Conservation (phyloP, 2,329 filamentous ascomycete genomes). For the Talaromyces amestolkiae region DNA sequence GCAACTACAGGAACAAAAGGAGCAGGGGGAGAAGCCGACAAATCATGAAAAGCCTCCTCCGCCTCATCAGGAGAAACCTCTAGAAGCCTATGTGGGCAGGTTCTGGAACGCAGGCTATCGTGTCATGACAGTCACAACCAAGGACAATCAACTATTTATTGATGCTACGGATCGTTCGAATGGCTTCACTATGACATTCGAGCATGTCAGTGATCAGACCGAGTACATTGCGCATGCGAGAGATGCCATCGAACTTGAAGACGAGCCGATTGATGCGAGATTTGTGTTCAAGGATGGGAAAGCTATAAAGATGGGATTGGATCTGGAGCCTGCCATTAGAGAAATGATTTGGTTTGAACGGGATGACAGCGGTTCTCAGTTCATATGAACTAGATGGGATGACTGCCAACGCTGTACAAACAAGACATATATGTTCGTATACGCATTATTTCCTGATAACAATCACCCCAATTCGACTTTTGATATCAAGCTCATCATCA, state of each 20-base stretch:
- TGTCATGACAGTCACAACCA: constrained; percentile 26
- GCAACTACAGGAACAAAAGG: background rate
- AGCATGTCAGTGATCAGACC: constrained; percentile 29
- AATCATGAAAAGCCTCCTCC: background rate
- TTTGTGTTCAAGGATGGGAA: background rate
- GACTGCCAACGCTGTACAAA: background rate
- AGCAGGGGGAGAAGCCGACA: background rate
- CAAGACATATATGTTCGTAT: background rate
- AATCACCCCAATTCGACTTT: background rate
- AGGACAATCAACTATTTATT: constrained; percentile 30
- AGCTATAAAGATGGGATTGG: constrained; percentile 8
- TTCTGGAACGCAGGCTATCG: constrained; percentile 25
- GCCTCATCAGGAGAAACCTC: background rate
- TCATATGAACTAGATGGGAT: background rate
- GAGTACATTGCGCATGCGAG: constrained; percentile 28
- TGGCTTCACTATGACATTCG: constrained; percentile 31
- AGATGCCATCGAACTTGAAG: constrained; percentile 2
- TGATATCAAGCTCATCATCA: background rate
- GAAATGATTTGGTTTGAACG: constrained; percentile 13
- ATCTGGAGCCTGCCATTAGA: background rate
- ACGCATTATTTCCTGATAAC: background rate
- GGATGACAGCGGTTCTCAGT: background rate
- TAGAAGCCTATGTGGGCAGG: constrained; percentile 6
- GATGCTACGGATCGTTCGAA: constrained; percentile 35
- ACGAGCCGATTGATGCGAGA: constrained; percentile 8